A percentile compares a stretch with the other conserved stretches of the same genome.
Conservation (phyloP, 225 moss, liverwort and hornwort species). For the Antitrichia curtipendula region DNA sequence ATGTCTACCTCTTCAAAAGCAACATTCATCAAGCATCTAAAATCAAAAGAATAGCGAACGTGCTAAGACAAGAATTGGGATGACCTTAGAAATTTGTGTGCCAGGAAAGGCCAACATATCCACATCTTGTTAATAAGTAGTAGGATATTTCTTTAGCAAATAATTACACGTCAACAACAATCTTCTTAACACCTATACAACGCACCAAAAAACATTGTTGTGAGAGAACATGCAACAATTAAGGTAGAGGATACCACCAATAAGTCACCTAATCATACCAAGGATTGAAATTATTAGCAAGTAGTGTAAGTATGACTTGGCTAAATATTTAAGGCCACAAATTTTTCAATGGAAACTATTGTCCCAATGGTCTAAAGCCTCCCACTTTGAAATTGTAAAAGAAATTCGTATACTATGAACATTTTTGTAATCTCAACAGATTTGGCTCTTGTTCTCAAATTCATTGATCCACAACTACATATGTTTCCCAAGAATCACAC, state of each 20-base stretch:
- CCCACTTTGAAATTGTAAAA: too few relatives aligned
- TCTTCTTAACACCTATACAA: constrained; percentile 54
- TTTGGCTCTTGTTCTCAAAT: too few relatives aligned
- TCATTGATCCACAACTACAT: too few relatives aligned
- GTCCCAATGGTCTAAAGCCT: too few relatives aligned
- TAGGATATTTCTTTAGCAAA: constrained; percentile 61
- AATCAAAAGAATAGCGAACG: neutral
- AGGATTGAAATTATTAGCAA: too few relatives aligned
- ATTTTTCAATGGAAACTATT: too few relatives aligned
- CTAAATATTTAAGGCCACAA: too few relatives aligned
- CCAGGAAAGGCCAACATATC: neutral
- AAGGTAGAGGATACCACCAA: neutral
- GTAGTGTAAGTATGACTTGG: too few relatives aligned
- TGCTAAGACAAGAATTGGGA: neutral
- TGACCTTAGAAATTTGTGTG: neutral
- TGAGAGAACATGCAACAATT: neutral
- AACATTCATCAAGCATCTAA: neutral
- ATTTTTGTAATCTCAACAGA: too few relatives aligned
- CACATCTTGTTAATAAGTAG: constrained; percentile 51
- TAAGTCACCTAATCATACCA: too few relatives aligned
- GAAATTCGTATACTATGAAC: too few relatives aligned
- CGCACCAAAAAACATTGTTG: neutral
- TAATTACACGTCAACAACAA: constrained; percentile 60
- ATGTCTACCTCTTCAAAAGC: neutral
- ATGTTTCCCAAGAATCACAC: too few relatives aligned